Base-by-base conservation (phyloP, 306 rosid genomes). In the Lagenaria siceraria region DNA sequence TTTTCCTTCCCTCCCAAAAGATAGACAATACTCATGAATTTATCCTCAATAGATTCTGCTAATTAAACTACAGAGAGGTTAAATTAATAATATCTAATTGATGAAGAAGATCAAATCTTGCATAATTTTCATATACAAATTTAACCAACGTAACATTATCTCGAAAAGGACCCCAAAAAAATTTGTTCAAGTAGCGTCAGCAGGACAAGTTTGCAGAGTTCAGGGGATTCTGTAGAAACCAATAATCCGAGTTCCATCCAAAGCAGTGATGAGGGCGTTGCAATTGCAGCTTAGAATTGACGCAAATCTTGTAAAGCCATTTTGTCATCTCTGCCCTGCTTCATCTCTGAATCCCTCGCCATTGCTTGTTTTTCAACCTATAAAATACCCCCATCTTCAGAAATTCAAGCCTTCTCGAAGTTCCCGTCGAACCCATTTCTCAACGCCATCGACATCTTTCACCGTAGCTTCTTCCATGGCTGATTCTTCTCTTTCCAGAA, bases 401-500 rank as follows among this genome's bases (percentile, higher is more conserved):
- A 81, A 24, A 21, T 48, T 51, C 49, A 43, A 27, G 5, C 13
- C 53, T 63, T 77, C 64, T 65, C 51, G 78, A 5, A 70, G 73
- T 81, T 66, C 81, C 69, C 79, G 22, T 62, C 80, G 78, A 75
- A 77, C 75, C 8, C 75, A 13, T 17, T 51, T 74, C 51, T 60
- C 8, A 54, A 79, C 78, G 65, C 75, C 95, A 18, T 73, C 33
- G 33, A 29, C 33, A 29, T 29, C 33, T 29, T 29, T 29, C 33
- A 29, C 62, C 81, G 83, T 43, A 76, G 83, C 52, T 46, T 14
- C 93, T 14, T 85, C 96, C 15, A 87, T 89, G 93, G 86, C 92
- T 10, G 79, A 89, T 63, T 62, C 88, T 59, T n/a, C 87, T 64
- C 78, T 86, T 22, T 66, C 83, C 78, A 60, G 84, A 43, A 81